Evolutionary conservation across 2,329 filamentous ascomycete species (phyloP), one percentile per base, ranked within the genome.

Genomic region (Claviceps cyperi): DNA sequence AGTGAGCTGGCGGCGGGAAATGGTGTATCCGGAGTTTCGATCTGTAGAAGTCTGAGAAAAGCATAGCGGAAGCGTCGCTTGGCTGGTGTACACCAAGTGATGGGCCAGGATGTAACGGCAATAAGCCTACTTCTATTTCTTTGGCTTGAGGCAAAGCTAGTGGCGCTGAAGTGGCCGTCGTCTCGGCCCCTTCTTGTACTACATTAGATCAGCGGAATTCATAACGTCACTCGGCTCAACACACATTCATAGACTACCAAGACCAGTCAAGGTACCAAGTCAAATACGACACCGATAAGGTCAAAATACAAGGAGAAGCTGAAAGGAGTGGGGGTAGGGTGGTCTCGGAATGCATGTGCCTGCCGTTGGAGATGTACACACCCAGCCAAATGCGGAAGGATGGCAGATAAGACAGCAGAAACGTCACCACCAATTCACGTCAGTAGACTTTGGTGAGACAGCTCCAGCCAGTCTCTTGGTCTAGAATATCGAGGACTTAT

Each of bases 1-100:
- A 56, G 58, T 60, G 54, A 43, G 53, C 54, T 21, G 61, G 58
- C n/a, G 64, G 52, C 44, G 59, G 61, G 11, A 63, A 58, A 21
- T 59, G 58, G 43, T 62, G 58, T 49, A 67, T 68, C 38, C 75
- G 73, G 51, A 78, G 62, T 59, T 75, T 76, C 52, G 70, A 67
- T 50, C 73, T 78, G 63, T 78, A 79, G 47, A 80, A 67, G 58
- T 78, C 76, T 52, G 75, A 76, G 62, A 80, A 79, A 54, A 78
- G 70, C 76, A 80, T 80, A 54, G 52, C 50, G 38, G 51, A 41
- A 39, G 46, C 11, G 11, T 43, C 32, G 14, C 39, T 35, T 5
- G 45, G 24, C 37, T 46, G 17, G n/a, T 5, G 37, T 32, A 32
- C 11, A 32, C 1, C 28, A 32, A 32, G 28, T 21, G 35, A 17